Conservation (phyloP, 1,139 yeast genomes). For the Protomyces macrosporus region DNA sequence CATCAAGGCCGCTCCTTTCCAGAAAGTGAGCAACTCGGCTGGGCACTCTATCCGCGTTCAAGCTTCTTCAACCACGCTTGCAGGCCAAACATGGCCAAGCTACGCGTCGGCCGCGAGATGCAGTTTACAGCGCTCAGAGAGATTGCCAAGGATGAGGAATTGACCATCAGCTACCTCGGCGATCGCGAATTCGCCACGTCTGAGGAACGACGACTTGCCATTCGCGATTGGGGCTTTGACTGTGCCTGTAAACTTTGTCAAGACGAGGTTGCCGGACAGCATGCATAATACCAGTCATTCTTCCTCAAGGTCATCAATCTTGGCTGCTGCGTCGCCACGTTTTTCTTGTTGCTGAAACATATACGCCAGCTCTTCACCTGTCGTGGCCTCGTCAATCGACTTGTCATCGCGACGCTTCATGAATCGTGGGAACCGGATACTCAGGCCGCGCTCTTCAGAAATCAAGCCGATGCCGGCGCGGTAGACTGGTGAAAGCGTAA, state of each 20-base stretch:
- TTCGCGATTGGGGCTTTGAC: slow-evolving; percentile 13
- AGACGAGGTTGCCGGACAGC: neutral
- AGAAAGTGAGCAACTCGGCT: slow-evolving; percentile 61
- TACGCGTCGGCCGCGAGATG: slow-evolving; percentile 40
- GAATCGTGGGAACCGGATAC: slow-evolving; percentile 87
- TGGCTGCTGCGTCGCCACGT: slow-evolving; percentile 4
- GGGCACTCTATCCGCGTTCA: slow-evolving; percentile 60
- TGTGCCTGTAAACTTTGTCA: slow-evolving; percentile 10
- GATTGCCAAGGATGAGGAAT: slow-evolving; percentile 12
- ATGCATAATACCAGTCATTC: slow-evolving; percentile 1
- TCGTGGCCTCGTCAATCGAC: slow-evolving; percentile 80
- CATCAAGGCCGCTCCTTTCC: slow-evolving; percentile 6
- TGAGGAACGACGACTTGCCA: slow-evolving; percentile 2
- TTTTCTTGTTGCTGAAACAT: slow-evolving; percentile 39
- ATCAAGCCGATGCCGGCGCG: slow-evolving; percentile 53
- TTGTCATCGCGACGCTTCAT: slow-evolving; percentile 83
- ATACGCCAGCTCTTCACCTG: slow-evolving; percentile 83
- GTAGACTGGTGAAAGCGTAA: slow-evolving; percentile 85
- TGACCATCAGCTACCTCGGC: slow-evolving; percentile 22
- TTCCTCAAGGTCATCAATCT: slow-evolving; percentile 6
- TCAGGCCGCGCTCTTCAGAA: slow-evolving; percentile 67
- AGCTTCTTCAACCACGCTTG: slow-evolving; percentile 68
- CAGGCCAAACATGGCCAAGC: slow-evolving; percentile 47
- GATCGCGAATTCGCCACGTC: slow-evolving; percentile 8
- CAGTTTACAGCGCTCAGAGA: slow-evolving; percentile 2